Evolutionary conservation across 2,329 filamentous ascomycete species (phyloP).

Genomic region (Clonostachys sp.): DNA sequence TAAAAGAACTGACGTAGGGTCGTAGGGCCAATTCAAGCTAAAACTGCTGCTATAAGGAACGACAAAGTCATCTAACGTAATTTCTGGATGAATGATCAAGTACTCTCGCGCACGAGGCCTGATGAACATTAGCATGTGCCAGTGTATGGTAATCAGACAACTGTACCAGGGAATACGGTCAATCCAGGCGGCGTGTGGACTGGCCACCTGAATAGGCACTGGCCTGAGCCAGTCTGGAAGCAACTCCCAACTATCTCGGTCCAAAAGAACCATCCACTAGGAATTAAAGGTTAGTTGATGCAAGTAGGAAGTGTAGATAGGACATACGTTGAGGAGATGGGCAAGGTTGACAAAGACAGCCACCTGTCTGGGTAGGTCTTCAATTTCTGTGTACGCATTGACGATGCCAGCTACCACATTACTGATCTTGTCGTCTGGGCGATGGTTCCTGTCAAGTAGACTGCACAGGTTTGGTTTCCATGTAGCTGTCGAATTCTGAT

Average conservation of each 20-base stretch:
- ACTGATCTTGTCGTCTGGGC: constrained; percentile 19
- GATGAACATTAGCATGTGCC: no score
- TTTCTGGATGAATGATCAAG: constrained; percentile 17
- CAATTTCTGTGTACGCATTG: constrained; percentile 20
- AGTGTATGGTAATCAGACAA: not conserved
- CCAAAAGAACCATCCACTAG: constrained; percentile 21
- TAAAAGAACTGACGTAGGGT: constrained; percentile 16
- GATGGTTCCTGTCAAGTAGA: constrained; percentile 12
- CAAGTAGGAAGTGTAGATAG: no score
- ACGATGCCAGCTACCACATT: constrained; percentile 22
- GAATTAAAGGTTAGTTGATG: not conserved
- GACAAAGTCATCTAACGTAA: constrained; percentile 21
- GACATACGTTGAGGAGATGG: constrained; percentile 16
- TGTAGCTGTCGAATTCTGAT: constrained; percentile 3
- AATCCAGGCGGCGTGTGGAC: constrained; percentile 20
- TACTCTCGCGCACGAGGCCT: constrained; percentile 20
- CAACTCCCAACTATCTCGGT: constrained; percentile 19
- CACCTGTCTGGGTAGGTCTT: constrained; percentile 18
- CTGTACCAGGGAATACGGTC: constrained; percentile 19
- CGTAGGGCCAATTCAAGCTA: constrained; percentile 20
- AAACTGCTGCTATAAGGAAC: constrained; percentile 21
- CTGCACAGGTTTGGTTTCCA: constrained; percentile 15
- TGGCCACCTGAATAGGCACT: constrained; percentile 14
- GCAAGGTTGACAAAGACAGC: constrained; percentile 21
- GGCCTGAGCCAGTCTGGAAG: constrained; percentile 20